A percentile compares a stretch with the other conserved stretches of the same genome.
These are phyloP conservation scores for Amaranthus palmeri DNA, from an alignment of 148 eudicot genomes.

Conservation along the genomic window DNA sequence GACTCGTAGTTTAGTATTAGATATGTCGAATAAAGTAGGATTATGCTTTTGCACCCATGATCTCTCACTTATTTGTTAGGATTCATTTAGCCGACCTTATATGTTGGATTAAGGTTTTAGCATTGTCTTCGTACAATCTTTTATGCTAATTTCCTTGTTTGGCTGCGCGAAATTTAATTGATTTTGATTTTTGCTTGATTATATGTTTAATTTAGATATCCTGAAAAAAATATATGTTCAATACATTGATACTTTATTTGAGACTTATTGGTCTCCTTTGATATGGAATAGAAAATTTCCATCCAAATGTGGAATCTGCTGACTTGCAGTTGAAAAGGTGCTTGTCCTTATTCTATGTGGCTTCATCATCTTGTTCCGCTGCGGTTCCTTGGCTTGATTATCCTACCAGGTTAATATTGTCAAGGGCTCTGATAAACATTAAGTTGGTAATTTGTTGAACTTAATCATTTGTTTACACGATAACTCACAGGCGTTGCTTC, in stretches of 20 bases:
- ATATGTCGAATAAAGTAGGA: too few species aligned
- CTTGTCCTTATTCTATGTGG: slow-evolving; percentile 18
- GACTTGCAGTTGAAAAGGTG: slow-evolving; percentile 1
- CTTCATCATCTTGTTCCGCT: slow-evolving; percentile 21
- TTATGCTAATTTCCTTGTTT: too few species aligned
- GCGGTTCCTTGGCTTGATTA: slow-evolving; percentile 21
- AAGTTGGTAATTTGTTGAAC: neutral
- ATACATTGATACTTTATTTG: slow-evolving; percentile 12
- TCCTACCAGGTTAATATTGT: slow-evolving; percentile 16
- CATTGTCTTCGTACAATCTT: too few species aligned
- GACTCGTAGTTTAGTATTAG: too few species aligned
- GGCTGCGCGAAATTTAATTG: too few species aligned
- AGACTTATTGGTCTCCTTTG: slow-evolving; percentile 16
- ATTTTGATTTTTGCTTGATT: neutral
- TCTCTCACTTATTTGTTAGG: too few species aligned
- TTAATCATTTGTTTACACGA: slow-evolving; percentile 3
- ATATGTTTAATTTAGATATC: neutral
- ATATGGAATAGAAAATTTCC: slow-evolving; percentile 1
- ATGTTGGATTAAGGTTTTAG: too few species aligned
- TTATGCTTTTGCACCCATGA: too few species aligned
- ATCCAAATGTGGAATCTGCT: slow-evolving; percentile 14
- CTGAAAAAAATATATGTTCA: neutral
- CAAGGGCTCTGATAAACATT: slow-evolving; percentile 3
- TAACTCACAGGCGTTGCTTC: slow-evolving; percentile 71
- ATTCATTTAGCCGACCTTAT: too few species aligned